Base-by-base conservation (phyloP, 2,329 filamentous ascomycete species). In the Magnaporthiopsis rhizophila region DNA sequence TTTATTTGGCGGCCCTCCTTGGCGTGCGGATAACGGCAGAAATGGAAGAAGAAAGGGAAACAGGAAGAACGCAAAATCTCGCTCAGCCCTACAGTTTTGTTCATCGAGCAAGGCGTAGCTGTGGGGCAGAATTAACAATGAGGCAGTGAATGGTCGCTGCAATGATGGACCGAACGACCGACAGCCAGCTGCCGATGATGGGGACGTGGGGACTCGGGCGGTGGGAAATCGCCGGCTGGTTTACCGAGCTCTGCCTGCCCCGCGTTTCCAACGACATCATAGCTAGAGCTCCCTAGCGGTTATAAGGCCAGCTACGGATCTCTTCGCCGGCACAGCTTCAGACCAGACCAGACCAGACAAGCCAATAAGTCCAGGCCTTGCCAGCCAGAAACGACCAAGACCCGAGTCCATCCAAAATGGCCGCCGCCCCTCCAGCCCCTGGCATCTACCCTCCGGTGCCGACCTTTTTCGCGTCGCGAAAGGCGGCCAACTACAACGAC, bases 401-500 rank as follows among this genome's bases (percentile, higher is more conserved):
- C 45, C 15, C 18, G 18, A 15, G 7, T 18, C 6, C 45, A 5
- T 3, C 18, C 45, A n/a, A 50, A 6, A 62, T 56, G 7, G 56
- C 56, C 38, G 61, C 61, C 28, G 61, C 61, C 30, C 45, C 61
- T 34, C 61, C 61, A 62, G 45, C 61, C 28, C 61, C 61, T 11
- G 61, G 61, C 9, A 62, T 62, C 50, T 62, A 62, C 61, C 45
- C 56, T 3, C 61, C 61, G 45, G 61, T 62, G 24, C 61, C 61
- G 50, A 62, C 61, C 50, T 62, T 62, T 50, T 62, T 62, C 61
- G 61, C 28, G 18, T 58, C 61, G 36, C 13, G 26, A 12, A 58
- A 56, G 50, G 30, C 61, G 11, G 61, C 61, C 36, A 18, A 45
- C 45, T 62, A 62, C 30, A 62, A 38, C 61, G 61, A 28, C 12